Base-by-base conservation (phyloP, 805 yeast genomes). In the Kregervanrija fluxuum region DNA sequence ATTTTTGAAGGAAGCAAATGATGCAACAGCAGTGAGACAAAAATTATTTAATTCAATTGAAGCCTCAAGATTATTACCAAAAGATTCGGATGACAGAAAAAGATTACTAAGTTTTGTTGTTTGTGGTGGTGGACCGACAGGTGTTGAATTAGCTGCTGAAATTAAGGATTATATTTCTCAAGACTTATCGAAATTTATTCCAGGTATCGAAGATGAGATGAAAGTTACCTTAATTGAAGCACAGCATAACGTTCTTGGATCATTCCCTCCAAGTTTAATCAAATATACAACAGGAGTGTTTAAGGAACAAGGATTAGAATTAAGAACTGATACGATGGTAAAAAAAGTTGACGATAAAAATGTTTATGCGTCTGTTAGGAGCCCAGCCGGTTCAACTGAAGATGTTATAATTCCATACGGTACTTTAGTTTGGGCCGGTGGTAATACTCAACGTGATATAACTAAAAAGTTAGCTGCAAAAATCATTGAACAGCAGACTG, bases 91-190 rank as follows among this genome's bases (percentile, higher is more conserved):
- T 54, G 95, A 86, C 64, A 80, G 97, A 68, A 77, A 80, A 68
- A 79, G 95, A 65, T 75, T 91, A 57, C 75, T 90, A 62, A 84
- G 82, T 50, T 82, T 89, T 56, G 91, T 91, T 50, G 95, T 91
- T 50, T 95, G 93, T 54, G 98, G 98, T 59, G 98, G 97, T 68
- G 98, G 98, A 52, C 97, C 98, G 63, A 90, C 98, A 37, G 98
- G 98, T 71, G 96, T 90, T 50, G 97, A 89, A 70, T 85, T 89
- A 57, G 96, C 97, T 54, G 98, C 95, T 60, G 97, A 91, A 69
- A 71, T 90, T 56, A 95, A 85, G 69, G 98, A 90, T 67, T 91
- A 86, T 68, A 85, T 89, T 50, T 89, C 85, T 65, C 95, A 90
- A 66, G 98, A 90, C 67, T 74, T 90, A 67, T 69, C 71, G 57